Evolutionary conservation across 345 rosid genomes (phyloP).

Genomic region (Sonneratia caseolaris): DNA sequence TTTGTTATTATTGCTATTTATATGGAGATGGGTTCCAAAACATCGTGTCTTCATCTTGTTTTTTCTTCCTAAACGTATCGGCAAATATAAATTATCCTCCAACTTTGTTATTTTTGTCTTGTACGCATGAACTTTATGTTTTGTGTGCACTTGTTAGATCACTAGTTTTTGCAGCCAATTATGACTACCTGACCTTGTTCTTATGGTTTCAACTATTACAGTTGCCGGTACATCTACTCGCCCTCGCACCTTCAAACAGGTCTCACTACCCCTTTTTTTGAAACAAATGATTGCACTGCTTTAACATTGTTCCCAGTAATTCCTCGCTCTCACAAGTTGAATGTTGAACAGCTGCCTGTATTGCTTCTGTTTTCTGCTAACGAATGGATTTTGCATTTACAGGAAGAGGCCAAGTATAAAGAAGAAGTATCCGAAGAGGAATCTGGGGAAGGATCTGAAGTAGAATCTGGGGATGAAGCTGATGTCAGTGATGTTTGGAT

Average conservation of each 20-base stretch:
- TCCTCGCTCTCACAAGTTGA: background rate
- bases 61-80: background rate
- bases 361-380: background rate
- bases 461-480: constrained; percentile 35
- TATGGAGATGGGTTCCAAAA: too few relatives aligned
- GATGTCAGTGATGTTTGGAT: constrained; percentile 13
- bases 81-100: background rate
- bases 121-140: background rate
- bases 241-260: constrained; percentile 77
- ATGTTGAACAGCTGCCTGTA: background rate
- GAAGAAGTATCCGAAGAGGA: constrained; percentile 43
- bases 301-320: background rate
- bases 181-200: background rate
- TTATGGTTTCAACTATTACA: constrained; percentile 22
- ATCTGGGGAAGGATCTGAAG: constrained; percentile 39
- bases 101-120: background rate
- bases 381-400: background rate
- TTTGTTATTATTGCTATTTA: too few relatives aligned
- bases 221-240: constrained; percentile 83
- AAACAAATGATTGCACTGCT: background rate
- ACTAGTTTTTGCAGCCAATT: background rate
- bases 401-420: constrained; percentile 51
- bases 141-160: background rate
- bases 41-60: background rate
- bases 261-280: background rate